Conservation (phyloP, 2,329 filamentous ascomycete genomes). For the Aureobasidium namibiae region DNA sequence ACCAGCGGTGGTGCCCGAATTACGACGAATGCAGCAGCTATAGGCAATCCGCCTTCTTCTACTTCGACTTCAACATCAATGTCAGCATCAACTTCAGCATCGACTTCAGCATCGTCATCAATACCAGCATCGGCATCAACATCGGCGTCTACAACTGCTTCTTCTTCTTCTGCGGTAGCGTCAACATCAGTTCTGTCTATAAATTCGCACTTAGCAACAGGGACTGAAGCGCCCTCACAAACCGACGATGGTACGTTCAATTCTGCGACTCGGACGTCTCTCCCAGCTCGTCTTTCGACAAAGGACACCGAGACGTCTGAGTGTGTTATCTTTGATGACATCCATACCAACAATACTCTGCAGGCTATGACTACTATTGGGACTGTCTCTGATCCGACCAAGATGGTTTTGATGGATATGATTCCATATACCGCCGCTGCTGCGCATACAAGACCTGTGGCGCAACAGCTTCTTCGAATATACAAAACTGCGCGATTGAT, state of each 20-base stretch:
- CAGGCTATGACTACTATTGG: conserved; percentile 3
- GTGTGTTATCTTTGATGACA: not conserved
- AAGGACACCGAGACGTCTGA: not conserved
- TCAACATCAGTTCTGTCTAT: no score
- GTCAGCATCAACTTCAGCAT: no score
- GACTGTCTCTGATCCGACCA: not conserved
- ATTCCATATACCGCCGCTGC: no score
- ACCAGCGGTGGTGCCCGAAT: not conserved
- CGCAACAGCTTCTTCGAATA: not conserved
- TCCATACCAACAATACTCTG: not conserved
- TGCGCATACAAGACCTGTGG: not conserved
- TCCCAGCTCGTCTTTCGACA: not conserved
- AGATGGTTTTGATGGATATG: not conserved
- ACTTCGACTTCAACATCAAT: not conserved
- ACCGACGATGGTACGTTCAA: not conserved
- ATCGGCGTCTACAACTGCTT: no score
- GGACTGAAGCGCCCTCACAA: not conserved
- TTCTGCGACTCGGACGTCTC: not conserved
- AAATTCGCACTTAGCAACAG: no score
- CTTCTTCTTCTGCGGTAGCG: no score
- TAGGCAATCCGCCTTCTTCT: not conserved
- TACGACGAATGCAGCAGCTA: not conserved
- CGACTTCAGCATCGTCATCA: no score
- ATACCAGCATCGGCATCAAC: no score
- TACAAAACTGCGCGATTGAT: not conserved